A percentile compares a stretch with the other conserved stretches of the same genome.
Evolutionary conservation across 1,284 basidiomycete genomes (phyloP).

Genomic region (Apiotrichum montevideense): DNA sequence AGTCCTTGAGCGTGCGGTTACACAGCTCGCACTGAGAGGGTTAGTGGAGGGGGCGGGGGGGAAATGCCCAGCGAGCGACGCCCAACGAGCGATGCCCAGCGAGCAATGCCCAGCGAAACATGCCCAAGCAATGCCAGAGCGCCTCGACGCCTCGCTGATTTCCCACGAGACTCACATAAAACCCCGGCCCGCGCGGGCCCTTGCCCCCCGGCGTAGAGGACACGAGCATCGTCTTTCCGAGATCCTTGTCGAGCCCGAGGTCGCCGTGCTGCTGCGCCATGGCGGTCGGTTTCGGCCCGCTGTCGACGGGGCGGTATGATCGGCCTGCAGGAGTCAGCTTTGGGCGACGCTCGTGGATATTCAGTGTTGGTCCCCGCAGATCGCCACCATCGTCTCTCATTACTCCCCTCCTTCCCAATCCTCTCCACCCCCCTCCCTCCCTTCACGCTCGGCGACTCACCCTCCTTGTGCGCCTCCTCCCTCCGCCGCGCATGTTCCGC

Average conservation of each 20-base stretch:
- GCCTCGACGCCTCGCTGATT: no score
- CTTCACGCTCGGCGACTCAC: slow-evolving; percentile 46
- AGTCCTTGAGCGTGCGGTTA: slow-evolving; percentile 87
- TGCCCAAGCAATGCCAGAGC: no score
- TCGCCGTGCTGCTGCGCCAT: slow-evolving; percentile 76
- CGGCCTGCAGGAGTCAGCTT: slow-evolving; percentile 56
- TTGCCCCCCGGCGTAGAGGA: slow-evolving; percentile 59
- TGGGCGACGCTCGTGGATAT: background rate
- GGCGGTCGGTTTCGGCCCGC: slow-evolving; percentile 70
- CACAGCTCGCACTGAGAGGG: slow-evolving; percentile 66
- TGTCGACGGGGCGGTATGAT: slow-evolving; percentile 56
- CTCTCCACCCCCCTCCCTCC: no score
- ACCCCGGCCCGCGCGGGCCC: slow-evolving; percentile 82
- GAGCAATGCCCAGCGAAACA: no score
- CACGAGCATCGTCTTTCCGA: slow-evolving; percentile 86
- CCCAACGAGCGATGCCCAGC: no score
- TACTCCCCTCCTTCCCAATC: no score
- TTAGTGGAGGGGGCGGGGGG: background rate
- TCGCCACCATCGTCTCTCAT: no score
- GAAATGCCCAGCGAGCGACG: no score
- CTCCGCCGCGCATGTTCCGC: slow-evolving; percentile 39
- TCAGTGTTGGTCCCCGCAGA: no score
- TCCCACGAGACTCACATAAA: slow-evolving; percentile 53
- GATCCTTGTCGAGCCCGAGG: slow-evolving; percentile 82
- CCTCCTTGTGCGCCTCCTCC: slow-evolving; percentile 59